These are phyloP conservation scores for Sphaerostilbella broomeana DNA, from an alignment of 2,329 filamentous ascomycete genomes.

Conservation along the genomic window DNA sequence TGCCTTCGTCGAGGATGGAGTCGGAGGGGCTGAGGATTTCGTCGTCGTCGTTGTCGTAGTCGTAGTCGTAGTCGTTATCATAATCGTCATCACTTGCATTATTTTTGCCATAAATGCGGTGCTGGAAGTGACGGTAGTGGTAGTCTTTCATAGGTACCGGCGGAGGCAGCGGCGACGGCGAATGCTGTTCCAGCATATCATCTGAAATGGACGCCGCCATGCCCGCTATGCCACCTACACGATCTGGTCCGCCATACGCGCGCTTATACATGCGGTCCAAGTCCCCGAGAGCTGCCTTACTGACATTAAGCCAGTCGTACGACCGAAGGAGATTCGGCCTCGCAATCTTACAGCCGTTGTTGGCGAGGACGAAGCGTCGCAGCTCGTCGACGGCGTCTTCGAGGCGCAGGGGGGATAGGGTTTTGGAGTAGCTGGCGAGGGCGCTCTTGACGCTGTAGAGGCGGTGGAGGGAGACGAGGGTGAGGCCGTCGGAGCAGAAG, in stretches of 20 bases:
- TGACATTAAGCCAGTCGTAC: constrained; percentile 52
- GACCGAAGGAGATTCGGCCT: constrained; percentile 46
- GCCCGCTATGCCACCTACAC: constrained; percentile 40
- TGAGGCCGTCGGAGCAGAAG: constrained; percentile 54
- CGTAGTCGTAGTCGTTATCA: constrained; percentile 16
- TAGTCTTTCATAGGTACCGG: constrained; percentile 2
- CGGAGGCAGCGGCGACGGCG: too few species aligned
- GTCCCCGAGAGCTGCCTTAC: constrained; percentile 43
- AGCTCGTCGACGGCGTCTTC: constrained; percentile 59
- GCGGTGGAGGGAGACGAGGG: constrained; percentile 53
- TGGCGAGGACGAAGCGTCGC: constrained; percentile 50
- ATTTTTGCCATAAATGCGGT: too few species aligned
- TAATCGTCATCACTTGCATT: constrained; percentile 10
- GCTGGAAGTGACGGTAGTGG: too few species aligned
- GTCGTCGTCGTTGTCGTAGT: constrained; percentile 19
- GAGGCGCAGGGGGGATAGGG: constrained; percentile 38
- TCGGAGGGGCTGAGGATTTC: constrained; percentile 14
- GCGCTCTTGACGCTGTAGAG: constrained; percentile 59
- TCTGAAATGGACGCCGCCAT: constrained; percentile 17
- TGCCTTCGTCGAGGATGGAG: constrained; percentile 15
- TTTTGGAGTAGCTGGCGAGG: constrained; percentile 49
- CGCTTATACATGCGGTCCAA: constrained; percentile 51
- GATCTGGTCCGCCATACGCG: constrained; percentile 46
- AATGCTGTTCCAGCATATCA: background rate
- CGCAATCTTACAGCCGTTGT: constrained; percentile 41